Base-by-base conservation (phyloP, 352 stramenopile genomes). In the Ophiocytium majus region DNA sequence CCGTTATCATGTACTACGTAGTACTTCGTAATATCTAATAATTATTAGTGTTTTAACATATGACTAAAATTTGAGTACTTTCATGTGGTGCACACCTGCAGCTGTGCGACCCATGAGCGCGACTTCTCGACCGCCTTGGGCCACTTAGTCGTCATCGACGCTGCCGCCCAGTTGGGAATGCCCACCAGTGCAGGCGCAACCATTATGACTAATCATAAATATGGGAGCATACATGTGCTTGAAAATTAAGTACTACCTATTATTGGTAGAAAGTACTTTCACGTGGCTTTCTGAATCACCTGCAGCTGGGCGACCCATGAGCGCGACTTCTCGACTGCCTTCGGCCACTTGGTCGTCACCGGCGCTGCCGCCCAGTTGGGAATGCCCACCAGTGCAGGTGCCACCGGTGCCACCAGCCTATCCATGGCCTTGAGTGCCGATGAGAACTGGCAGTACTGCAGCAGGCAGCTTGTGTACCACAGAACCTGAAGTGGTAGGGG, bases 391-490 rank as follows among this genome's bases (percentile, higher is more conserved):
- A 43, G 5, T 5, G 66, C 32, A 35, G 66, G 10, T 78, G 66
- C 32, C 35, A 78, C 35, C 5, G 32, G 66, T 14, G 66, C 32
- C 35, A 78, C 5, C 17, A 14, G 5, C 10, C 14, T 78, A 14
- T 78, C 66, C 66, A 78, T 5, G 32, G 14, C 5, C 5, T 5
- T 78, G 32, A 78, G 66, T 14, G 66, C 32, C 14, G 32, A 43
- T 43, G 66, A 17, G 5, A 78, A 17, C 5, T 78, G 5, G 35
- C 66, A 78, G 66, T 78, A 78, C 35, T 78, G 66, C 32, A 78
- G 35, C 66, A 78, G 32, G 35, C 32, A 78, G 66, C 66, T 43
- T 17, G 14, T 17, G 66, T 43, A 78, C 32, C 66, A 78, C 35
- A 78, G 66, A 17, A 17, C 5, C 66, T 78, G 66, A 5, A 78